Percentiles rank a stretch among this genome's conserved stretches.
Evolutionary conservation across 306 rosid genomes (phyloP).

Genomic region (Datisca glomerata): DNA sequence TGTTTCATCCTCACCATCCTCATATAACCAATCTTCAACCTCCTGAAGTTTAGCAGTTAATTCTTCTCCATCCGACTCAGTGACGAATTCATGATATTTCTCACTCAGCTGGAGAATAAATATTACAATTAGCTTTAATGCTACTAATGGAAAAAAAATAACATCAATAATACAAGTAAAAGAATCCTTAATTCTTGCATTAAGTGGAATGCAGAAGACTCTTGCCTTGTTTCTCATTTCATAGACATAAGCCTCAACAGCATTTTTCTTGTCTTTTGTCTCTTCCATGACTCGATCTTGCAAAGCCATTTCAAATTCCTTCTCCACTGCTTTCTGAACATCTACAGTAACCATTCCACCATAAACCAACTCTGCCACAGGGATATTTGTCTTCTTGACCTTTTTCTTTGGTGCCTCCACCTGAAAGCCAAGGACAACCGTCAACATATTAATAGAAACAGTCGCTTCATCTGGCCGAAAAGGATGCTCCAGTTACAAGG

Average conservation of each 20-base stretch:
- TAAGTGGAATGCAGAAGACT: not conserved
- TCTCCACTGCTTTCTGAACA: slow-evolving; percentile 76
- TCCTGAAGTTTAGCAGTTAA: slow-evolving; percentile 55
- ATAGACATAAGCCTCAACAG: slow-evolving; percentile 91
- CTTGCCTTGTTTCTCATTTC: slow-evolving; percentile 92
- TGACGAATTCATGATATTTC: slow-evolving; percentile 66
- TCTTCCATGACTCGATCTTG: slow-evolving; percentile 98
- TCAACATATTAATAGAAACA: too few species aligned
- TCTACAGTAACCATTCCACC: slow-evolving; percentile 56
- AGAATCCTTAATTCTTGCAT: not conserved
- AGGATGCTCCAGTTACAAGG: too few species aligned
- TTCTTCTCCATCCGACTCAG: slow-evolving; percentile 56
- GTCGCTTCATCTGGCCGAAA: too few species aligned
- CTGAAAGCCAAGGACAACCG: slow-evolving; percentile 22
- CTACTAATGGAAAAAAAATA: slow-evolving; percentile 2
- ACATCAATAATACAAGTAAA: too few species aligned
- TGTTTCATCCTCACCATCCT: slow-evolving; percentile 92
- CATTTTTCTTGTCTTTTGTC: slow-evolving; percentile 91
- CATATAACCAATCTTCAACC: slow-evolving; percentile 93
- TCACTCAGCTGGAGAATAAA: slow-evolving; percentile 53
- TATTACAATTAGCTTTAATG: slow-evolving; percentile 4
- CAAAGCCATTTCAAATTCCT: slow-evolving; percentile 95
- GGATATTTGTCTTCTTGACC: slow-evolving; percentile 64
- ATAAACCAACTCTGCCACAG: slow-evolving; percentile 53
- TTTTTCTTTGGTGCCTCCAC: slow-evolving; percentile 73